These are phyloP conservation scores for Vigna nakashimae DNA, from an alignment of 306 rosid species.

Conservation along the genomic window DNA sequence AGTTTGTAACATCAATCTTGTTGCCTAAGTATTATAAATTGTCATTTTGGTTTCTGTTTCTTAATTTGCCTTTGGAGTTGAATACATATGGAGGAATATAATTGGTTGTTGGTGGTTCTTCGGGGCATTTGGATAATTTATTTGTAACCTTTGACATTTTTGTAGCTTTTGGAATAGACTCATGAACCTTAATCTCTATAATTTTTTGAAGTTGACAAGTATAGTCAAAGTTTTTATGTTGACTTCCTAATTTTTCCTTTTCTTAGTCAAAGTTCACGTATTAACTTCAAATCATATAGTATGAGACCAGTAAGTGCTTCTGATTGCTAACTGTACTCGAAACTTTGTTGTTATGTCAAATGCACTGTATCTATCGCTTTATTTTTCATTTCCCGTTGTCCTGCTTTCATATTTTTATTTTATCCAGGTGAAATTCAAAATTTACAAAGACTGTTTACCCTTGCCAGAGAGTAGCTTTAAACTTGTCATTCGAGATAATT, in stretches of 20 bases:
- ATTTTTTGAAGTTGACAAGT: background rate
- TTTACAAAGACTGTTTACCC: conserved; percentile 51
- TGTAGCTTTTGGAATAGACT: conserved; percentile 4
- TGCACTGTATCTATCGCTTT: conserved; percentile 15
- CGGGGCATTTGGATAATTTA: conserved; percentile 18
- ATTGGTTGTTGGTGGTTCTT: conserved; percentile 5
- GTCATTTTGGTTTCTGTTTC: background rate
- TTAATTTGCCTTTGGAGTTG: conserved; percentile 6
- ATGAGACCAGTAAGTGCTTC: conserved; percentile 4
- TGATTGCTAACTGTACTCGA: conserved; percentile 4
- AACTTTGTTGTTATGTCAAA: conserved; percentile 3
- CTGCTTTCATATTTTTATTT: conserved; percentile 25
- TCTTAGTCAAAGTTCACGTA: background rate
- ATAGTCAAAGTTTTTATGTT: background rate
- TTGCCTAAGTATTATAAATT: background rate
- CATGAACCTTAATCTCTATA: background rate
- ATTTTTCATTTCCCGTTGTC: conserved; percentile 12
- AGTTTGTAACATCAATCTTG: conserved; percentile 30
- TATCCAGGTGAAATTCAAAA: conserved; percentile 58
- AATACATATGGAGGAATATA: conserved; percentile 4
- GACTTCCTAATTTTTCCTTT: conserved; percentile 8
- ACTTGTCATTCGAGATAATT: conserved; percentile 52
- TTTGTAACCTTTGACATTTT: conserved; percentile 4
- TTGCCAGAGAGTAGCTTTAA: conserved; percentile 53
- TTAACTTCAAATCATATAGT: conserved; percentile 27